Conservation (phyloP, 495 filamentous ascomycete genomes). For the Aspergillus kassunensis region DNA sequence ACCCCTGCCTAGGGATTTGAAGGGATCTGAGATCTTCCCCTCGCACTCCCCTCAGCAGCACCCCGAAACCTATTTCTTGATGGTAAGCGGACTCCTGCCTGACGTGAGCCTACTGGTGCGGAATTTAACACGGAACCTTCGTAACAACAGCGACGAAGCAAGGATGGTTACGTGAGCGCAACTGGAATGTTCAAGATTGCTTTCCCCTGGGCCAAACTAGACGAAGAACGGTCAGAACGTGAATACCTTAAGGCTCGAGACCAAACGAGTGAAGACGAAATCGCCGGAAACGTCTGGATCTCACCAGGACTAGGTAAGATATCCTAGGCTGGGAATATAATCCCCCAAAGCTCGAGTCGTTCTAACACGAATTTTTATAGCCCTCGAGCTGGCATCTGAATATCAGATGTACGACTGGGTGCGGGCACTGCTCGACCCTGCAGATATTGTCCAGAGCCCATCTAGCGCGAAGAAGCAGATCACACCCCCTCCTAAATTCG, state of each 20-base stretch:
- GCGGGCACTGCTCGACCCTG: conserved; percentile 76
- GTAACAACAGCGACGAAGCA: conserved; percentile 67
- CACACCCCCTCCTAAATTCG: conserved; percentile 65
- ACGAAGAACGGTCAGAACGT: conserved; percentile 83
- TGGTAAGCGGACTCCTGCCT: conserved; percentile 52
- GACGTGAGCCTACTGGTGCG: not conserved
- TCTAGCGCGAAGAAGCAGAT: conserved; percentile 62
- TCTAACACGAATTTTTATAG: conserved; percentile 36
- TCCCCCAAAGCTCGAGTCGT: not conserved
- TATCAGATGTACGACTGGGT: conserved; percentile 85
- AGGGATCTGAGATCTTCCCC: conserved; percentile 85
- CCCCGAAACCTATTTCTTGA: conserved; percentile 92
- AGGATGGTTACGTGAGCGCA: conserved; percentile 89
- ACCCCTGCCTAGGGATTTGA: conserved; percentile 81
- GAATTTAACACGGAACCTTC: not conserved
- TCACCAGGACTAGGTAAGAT: conserved; percentile 70
- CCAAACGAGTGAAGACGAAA: conserved; percentile 81
- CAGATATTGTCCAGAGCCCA: conserved; percentile 57
- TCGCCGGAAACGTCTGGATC: conserved; percentile 96
- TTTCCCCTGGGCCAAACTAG: conserved; percentile 83
- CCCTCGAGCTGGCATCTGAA: conserved; percentile 78
- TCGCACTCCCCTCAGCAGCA: conserved; percentile 48
- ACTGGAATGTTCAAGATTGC: conserved; percentile 99
- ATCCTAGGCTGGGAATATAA: not conserved
- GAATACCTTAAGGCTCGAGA: conserved; percentile 75